Conservation (phyloP, 2,329 filamentous ascomycete genomes). For the Balansia obtecta region DNA sequence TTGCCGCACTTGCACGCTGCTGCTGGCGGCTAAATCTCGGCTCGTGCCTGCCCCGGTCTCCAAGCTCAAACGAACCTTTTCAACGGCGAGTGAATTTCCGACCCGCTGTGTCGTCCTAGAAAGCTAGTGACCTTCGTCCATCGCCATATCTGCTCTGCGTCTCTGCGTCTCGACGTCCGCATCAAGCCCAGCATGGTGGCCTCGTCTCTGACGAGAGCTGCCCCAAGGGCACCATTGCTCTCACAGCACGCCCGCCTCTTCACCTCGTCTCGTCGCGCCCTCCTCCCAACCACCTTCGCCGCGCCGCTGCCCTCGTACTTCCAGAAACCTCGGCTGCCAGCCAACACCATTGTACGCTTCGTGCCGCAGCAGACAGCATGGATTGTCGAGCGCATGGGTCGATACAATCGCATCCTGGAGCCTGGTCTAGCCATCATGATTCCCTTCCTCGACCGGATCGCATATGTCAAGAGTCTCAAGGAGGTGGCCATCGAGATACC, state of each 20-base stretch:
- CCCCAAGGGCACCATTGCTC: constrained; percentile 6
- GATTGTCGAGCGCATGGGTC: constrained; percentile 99
- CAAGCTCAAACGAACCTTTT: not conserved
- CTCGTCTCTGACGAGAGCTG: constrained; percentile 6
- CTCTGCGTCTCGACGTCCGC: constrained; percentile 6
- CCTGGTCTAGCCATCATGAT: constrained; percentile 82
- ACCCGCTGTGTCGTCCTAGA: not conserved
- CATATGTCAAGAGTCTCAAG: constrained; percentile 96
- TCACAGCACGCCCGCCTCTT: constrained; percentile 14
- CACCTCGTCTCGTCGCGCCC: constrained; percentile 18
- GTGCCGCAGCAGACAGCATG: constrained; percentile 99
- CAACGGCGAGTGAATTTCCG: not conserved
- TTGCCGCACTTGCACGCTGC: too few relatives aligned
- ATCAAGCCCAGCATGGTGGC: constrained; percentile 5
- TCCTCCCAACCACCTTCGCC: constrained; percentile 20
- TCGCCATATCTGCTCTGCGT: not conserved
- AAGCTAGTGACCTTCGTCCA: not conserved
- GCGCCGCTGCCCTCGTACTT: constrained; percentile 59
- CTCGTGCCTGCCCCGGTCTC: constrained; percentile 1
- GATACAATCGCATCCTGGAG: constrained; percentile 85
- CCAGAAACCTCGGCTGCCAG: constrained; percentile 60
- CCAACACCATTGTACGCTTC: constrained; percentile 91
- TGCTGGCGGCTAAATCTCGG: constrained; percentile 9
- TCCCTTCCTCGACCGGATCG: constrained; percentile 87
- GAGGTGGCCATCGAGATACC: constrained; percentile 94